Conservation (phyloP, 176 grass and related monocot species). For the Aechmea fasciata region DNA sequence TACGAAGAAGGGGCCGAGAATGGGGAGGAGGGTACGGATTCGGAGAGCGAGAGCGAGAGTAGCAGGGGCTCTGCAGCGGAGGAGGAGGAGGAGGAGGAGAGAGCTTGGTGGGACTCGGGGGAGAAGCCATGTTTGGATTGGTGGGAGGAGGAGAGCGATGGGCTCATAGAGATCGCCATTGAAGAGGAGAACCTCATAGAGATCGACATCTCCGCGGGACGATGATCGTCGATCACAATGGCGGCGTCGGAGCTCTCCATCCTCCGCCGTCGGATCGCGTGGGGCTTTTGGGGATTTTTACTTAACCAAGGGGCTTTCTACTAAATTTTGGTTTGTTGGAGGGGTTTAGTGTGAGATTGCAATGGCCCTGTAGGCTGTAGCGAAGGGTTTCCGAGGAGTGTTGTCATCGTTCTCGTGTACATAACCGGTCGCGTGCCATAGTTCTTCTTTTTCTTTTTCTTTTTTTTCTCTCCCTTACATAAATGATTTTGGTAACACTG, state of each 20-base stretch:
- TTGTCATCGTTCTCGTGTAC: background rate
- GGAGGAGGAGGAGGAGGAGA: slow-evolving; percentile 17
- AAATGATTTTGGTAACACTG: background rate
- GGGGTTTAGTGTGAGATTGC: background rate
- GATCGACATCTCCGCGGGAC: slow-evolving; percentile 48
- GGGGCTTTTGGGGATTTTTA: background rate
- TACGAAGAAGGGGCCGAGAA: slow-evolving; percentile 43
- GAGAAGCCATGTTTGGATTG: slow-evolving; percentile 1
- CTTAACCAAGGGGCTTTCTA: background rate
- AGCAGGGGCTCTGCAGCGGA: background rate
- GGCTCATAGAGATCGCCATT: slow-evolving; percentile 48
- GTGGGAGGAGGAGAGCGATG: slow-evolving; percentile 12
- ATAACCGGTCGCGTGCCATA: background rate
- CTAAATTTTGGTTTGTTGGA: slow-evolving; percentile 2
- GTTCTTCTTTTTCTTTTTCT: background rate
- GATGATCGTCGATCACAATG: no score
- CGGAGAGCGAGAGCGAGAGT: slow-evolving; percentile 23
- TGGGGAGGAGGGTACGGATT: slow-evolving; percentile 20
- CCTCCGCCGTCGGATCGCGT: no score
- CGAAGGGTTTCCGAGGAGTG: no score
- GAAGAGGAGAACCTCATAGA: slow-evolving; percentile 72
- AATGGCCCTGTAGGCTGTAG: background rate
- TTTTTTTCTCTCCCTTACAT: background rate
- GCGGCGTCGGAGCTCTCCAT: no score
- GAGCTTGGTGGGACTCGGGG: slow-evolving; percentile 1